Evolutionary conservation across 2,329 filamentous ascomycete species (phyloP).

Genomic region (Aspergillus quadrilineatus): DNA sequence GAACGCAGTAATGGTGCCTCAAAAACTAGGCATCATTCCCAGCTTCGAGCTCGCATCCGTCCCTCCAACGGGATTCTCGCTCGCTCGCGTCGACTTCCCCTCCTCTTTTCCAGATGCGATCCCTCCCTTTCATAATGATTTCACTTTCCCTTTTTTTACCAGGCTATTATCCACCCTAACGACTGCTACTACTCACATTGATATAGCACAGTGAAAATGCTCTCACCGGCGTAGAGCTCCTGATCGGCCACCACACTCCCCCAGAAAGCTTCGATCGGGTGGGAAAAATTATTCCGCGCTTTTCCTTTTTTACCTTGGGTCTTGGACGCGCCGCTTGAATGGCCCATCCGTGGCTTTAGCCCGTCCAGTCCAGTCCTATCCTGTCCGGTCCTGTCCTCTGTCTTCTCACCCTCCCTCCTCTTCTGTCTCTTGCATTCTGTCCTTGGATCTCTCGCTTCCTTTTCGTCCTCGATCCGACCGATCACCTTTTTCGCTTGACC

Average conservation of each 20-base stretch:
- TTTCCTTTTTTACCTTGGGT: slow-evolving; percentile 16
- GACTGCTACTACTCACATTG: slow-evolving; percentile 4
- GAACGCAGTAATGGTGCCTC: slow-evolving; percentile 6
- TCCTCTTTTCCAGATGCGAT: not conserved
- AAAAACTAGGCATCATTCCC: slow-evolving; percentile 2
- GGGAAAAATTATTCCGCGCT: slow-evolving; percentile 18
- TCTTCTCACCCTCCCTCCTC: slow-evolving; percentile 8
- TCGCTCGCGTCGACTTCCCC: slow-evolving; percentile 6
- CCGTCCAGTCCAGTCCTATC: slow-evolving; percentile 1
- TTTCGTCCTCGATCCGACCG: slow-evolving; percentile 4
- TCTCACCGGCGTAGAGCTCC: not conserved
- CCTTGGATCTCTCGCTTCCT: slow-evolving; percentile 4
- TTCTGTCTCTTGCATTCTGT: slow-evolving; percentile 6
- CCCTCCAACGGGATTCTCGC: slow-evolving; percentile 6
- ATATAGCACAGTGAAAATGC: not conserved
- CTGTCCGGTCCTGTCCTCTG: slow-evolving; percentile 3
- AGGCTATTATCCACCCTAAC: slow-evolving; percentile 6
- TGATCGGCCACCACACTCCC: slow-evolving; percentile 5
- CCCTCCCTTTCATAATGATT: not conserved
- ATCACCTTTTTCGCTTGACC: slow-evolving; percentile 8
- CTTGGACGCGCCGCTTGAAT: slow-evolving; percentile 16
- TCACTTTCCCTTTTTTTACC: not conserved
- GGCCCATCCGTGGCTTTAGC: slow-evolving; percentile 15
- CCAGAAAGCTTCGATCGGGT: slow-evolving; percentile 12
- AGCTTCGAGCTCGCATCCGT: slow-evolving; percentile 4